Evolutionary conservation across 2,329 filamentous ascomycete species (phyloP).

Genomic region (Domatiomyces catenatus): DNA sequence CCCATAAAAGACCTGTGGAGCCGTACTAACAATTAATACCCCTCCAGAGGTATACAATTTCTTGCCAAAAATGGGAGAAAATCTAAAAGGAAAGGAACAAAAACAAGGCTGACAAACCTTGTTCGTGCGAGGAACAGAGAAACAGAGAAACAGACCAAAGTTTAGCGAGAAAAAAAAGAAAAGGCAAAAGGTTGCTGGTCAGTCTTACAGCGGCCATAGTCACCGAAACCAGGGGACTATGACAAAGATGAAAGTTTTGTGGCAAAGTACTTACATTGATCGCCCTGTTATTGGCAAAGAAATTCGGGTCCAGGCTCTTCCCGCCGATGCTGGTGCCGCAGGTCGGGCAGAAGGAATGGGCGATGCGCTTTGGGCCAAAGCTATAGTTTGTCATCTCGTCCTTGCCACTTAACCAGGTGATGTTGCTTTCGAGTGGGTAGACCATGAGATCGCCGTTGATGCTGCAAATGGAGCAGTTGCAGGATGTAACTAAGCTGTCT

Average conservation of each 20-base stretch:
- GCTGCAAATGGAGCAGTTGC: slow-evolving; percentile 20
- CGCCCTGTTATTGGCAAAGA: slow-evolving; percentile 15
- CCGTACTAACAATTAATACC: too few species aligned
- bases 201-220: too few species aligned
- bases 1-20: too few species aligned
- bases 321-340: slow-evolving; percentile 20
- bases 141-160: too few species aligned
- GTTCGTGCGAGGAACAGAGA: not conserved
- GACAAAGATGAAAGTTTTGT: too few species aligned
- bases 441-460: slow-evolving; percentile 21
- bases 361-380: slow-evolving; percentile 17
- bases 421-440: slow-evolving; percentile 16
- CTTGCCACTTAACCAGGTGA: slow-evolving; percentile 14
- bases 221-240: too few species aligned
- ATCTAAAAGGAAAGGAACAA: not conserved
- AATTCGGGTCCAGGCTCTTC: slow-evolving; percentile 17
- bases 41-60: too few species aligned
- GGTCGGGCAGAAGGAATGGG: slow-evolving; percentile 20
- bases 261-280: slow-evolving; percentile 19
- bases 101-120: too few species aligned
- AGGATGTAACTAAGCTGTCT: slow-evolving; percentile 14
- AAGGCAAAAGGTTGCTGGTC: too few species aligned
- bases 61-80: not conserved
- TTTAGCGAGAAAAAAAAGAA: too few species aligned
- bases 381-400: slow-evolving; percentile 19